Base-by-base conservation (phyloP, 768 basidiomycete species). In the Pleurotus giganteus region DNA sequence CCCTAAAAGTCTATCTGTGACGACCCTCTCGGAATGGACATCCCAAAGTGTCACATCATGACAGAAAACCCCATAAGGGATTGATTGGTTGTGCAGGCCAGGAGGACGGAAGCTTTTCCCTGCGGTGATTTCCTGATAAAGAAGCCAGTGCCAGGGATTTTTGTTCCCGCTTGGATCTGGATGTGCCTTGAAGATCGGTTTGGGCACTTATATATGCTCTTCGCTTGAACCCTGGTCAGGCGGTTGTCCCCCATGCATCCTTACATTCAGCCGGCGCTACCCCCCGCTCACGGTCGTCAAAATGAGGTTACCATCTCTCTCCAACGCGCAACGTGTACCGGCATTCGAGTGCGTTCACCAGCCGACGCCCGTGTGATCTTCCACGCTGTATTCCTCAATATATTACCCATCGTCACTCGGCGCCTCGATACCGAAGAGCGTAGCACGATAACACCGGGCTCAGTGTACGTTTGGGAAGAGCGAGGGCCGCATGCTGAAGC, bases 391-490 rank as follows among this genome's bases (percentile, higher is more conserved):
- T 72, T 77, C 32, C 73, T 81, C 47, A 72, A 79, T 47, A 71
- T 85, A n/a, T 72, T 89, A n/a, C 87, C 87, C 45, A 88, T 90
- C 78, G 86, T 91, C 63, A 81, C 85, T 42, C 79, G 87, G 54
- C 82, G 90, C 50, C 71, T 92, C 47, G 87, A 89, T 69, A 82
- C 83, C 15, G 88, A 88, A 57, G 90, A 92, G 67, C 75, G 90
- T 51, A 77, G 85, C 34, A 68, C 80, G 54, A 89, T 91, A 53
- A 65, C 77, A n/a, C 79, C 89, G 6, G 90, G 90, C 17, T 83
- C 82, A 47, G 85, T 91, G 5, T 92, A 88, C 61, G 89, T 92
- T 13, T 92, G 89, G 89, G 90, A 91, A 65, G 90, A 92, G 68
- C 78, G 90, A 53, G 84, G 84, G 0, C 81, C 86, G 36, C 82